These are phyloP conservation scores for Skeletonema costatum DNA, from an alignment of 108 stramenopile genomes.

Conservation along the genomic window DNA sequence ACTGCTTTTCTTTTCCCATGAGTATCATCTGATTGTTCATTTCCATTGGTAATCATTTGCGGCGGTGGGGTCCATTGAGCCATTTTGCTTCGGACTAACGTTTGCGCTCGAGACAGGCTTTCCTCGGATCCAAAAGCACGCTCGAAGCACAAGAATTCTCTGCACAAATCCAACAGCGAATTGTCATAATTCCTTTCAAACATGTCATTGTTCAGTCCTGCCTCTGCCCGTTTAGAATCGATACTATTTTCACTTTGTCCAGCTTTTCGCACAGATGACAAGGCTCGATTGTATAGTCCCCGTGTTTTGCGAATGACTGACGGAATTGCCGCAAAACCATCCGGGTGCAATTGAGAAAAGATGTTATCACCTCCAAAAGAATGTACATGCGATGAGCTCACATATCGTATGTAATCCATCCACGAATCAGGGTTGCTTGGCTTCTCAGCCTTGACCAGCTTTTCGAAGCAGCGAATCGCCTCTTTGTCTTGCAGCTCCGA, in stretches of 20 bases:
- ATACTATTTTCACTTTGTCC: background rate
- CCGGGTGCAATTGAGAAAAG: slow-evolving; percentile 12
- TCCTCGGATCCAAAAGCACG: slow-evolving; percentile 66
- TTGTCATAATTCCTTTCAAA: slow-evolving; percentile 52
- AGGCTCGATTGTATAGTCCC: slow-evolving; percentile 67
- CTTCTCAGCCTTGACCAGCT: slow-evolving; percentile 63
- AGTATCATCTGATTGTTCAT: slow-evolving; percentile 21
- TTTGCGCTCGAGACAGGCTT: slow-evolving; percentile 53
- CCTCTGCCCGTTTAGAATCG: slow-evolving; percentile 11
- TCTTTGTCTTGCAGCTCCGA: slow-evolving; percentile 11
- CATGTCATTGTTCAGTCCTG: slow-evolving; percentile 14
- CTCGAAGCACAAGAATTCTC: slow-evolving; percentile 78
- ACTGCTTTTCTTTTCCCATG: slow-evolving; percentile 35
- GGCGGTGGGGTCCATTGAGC: slow-evolving; percentile 13
- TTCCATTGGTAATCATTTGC: slow-evolving; percentile 8
- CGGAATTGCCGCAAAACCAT: slow-evolving; percentile 31
- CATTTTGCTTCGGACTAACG: slow-evolving; percentile 61
- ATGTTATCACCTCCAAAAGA: slow-evolving; percentile 16
- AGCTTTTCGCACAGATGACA: slow-evolving; percentile 51
- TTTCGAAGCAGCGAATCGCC: slow-evolving; percentile 56
- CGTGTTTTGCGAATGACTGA: slow-evolving; percentile 59
- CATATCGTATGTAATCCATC: slow-evolving; percentile 54
- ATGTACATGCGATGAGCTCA: slow-evolving; percentile 25
- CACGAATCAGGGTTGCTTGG: slow-evolving; percentile 77
- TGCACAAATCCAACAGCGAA: slow-evolving; percentile 64